phyloP scores from a whole-genome alignment of 352 stramenopile genomes.

The Pythium aristosporum region DNA sequence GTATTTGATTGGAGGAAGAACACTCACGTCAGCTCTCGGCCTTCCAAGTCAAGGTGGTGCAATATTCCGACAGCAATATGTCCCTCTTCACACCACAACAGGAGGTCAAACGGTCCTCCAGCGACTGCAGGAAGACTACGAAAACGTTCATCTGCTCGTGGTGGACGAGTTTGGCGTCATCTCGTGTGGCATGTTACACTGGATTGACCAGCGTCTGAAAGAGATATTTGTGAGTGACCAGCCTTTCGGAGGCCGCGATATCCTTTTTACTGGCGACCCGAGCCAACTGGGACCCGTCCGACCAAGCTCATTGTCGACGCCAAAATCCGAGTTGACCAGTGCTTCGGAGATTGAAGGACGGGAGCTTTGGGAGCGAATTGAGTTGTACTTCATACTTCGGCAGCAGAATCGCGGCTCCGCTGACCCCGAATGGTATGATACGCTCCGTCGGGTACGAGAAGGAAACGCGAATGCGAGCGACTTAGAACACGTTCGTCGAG shows the following conservation, averaged over 20 bases:
- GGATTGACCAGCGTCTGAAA: neutral
- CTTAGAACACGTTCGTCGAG: no score
- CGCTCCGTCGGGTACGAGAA: neutral
- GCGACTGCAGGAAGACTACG: neutral
- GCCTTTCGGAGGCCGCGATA: conserved; percentile 1
- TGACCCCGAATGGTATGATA: conserved; percentile 1
- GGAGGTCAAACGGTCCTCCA: neutral
- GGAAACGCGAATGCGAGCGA: neutral
- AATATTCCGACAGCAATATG: neutral
- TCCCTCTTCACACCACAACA: neutral
- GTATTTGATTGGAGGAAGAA: conserved; percentile 2
- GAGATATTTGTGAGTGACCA: neutral
- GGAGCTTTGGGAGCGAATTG: neutral
- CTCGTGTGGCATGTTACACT: neutral
- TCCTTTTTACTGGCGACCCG: neutral
- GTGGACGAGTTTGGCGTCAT: conserved; percentile 2
- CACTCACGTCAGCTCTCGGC: neutral
- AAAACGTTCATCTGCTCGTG: neutral
- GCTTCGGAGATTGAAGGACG: neutral
- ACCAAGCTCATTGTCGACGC: neutral
- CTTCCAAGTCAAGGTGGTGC: neutral
- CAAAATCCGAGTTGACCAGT: neutral
- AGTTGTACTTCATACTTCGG: conserved; percentile 2
- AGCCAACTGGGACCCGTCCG: conserved; percentile 2
- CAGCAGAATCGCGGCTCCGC: neutral